These are phyloP conservation scores for Botryotinia narcissicola DNA, from an alignment of 2,329 filamentous ascomycete species.

Conservation along the genomic window DNA sequence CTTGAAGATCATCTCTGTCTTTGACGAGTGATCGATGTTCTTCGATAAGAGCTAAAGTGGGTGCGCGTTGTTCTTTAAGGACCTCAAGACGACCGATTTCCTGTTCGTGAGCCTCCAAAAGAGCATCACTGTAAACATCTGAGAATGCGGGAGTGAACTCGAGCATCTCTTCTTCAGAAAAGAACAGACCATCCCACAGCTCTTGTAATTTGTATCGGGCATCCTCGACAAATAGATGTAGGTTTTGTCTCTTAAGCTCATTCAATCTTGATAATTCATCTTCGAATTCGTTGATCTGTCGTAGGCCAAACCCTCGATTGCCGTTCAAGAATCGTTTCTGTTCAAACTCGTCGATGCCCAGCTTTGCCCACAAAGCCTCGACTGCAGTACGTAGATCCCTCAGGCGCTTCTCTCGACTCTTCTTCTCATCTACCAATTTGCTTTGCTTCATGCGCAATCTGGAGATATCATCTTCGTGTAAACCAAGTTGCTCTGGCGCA, in stretches of 20 bases:
- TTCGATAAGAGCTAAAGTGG: slow-evolving; percentile 78
- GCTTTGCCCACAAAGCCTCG: slow-evolving; percentile 84
- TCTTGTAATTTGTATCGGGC: slow-evolving; percentile 86
- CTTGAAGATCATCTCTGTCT: slow-evolving; percentile 82
- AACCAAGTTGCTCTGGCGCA: slow-evolving; percentile 86
- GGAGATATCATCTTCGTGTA: slow-evolving; percentile 82
- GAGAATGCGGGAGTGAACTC: slow-evolving; percentile 97
- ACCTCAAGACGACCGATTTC: slow-evolving; percentile 81
- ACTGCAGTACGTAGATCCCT: slow-evolving; percentile 74
- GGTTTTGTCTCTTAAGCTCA: slow-evolving; percentile 90
- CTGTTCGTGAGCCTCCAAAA: slow-evolving; percentile 90
- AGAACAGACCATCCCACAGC: slow-evolving; percentile 91
- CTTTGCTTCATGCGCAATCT: slow-evolving; percentile 73
- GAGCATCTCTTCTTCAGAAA: slow-evolving; percentile 97
- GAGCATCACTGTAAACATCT: slow-evolving; percentile 93
- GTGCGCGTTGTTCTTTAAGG: slow-evolving; percentile 81
- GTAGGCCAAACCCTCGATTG: slow-evolving; percentile 86
- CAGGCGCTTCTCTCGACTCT: slow-evolving; percentile 70
- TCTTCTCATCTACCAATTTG: slow-evolving; percentile 85
- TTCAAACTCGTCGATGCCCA: slow-evolving; percentile 79
- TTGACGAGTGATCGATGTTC: slow-evolving; percentile 77
- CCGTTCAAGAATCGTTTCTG: slow-evolving; percentile 80
- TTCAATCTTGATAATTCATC: slow-evolving; percentile 84
- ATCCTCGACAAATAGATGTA: slow-evolving; percentile 95
- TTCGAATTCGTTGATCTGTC: slow-evolving; percentile 94